Base-by-base conservation (phyloP, 208 protist genomes). In the Leishmania mexicana region DNA sequence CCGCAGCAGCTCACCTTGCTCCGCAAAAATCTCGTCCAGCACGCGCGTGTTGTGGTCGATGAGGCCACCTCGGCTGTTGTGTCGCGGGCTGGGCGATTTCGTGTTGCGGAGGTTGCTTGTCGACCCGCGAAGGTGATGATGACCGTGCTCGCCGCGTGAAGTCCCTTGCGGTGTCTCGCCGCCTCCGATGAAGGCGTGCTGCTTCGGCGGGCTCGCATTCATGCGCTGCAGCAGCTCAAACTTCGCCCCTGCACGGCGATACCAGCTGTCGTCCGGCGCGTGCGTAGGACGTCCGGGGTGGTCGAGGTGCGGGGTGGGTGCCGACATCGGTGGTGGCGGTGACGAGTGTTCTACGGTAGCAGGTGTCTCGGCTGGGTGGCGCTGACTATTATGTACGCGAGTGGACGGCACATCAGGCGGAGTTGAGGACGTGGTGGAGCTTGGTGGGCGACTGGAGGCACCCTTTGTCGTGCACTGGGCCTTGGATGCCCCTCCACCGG, bases 181-280 rank as follows among this genome's bases (percentile, higher is more conserved):
- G 19, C 60, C 42, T 58, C 76, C 47, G 42, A n/a, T 49, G 54
- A 62, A 51, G 40, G 38, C 11, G 75, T 68, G 72, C 54, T 57
- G 38, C 75, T 80, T 86, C 62, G 60, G 78, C 5, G 85, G 85
- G 31, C 81, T 85, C 49, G 85, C 79, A 64, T 96, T 92, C 75
- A 96, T 84, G 40, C 85, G 86, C 85, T 92, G 88, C 42, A 96
- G 84, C 80, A 89, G 87, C 72, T 92, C 91, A 75, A 96, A 92
- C 83, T 94, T 90, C 62, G 89, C 85, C 71, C 89, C 74, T 19
- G 90, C 87, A 5, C 84, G 81, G 31, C 79, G 87, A 57, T 93
- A 81, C 91, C 91, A 95, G 78, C 79, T 91, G 70, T 87, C 65
- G n/a, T 76, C 74, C 35, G 49, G 42, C 47, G 71, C 75, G 79